phyloP scores from a whole-genome alignment of 2,329 filamentous ascomycete species.

The Meredithiella fracta region DNA sequence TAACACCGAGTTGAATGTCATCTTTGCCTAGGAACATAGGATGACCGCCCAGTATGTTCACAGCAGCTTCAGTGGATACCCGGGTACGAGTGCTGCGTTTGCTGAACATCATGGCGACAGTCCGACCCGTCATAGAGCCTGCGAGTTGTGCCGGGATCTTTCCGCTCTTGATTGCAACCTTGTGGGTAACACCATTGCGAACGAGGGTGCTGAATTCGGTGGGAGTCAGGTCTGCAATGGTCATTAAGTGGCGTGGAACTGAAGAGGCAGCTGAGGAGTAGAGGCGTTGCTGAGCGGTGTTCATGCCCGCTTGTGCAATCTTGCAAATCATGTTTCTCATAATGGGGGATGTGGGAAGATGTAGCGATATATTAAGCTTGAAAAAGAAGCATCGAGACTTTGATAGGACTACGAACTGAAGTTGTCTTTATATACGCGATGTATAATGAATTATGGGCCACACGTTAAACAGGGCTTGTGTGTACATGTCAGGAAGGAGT shows the following conservation, averaged over 20 bases:
- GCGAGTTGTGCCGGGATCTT: conserved; percentile 42
- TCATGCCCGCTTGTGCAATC: conserved; percentile 21
- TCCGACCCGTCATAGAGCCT: conserved; percentile 52
- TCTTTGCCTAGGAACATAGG: conserved; percentile 94
- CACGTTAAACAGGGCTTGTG: background rate
- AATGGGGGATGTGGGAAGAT: conserved; percentile 7
- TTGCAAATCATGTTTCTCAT: conserved; percentile 24
- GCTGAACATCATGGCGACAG: conserved; percentile 90
- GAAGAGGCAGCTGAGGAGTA: conserved; percentile 24
- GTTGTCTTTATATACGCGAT: background rate
- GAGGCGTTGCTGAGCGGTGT: conserved; percentile 25
- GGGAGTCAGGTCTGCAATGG: conserved; percentile 70
- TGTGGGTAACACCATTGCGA: conserved; percentile 63
- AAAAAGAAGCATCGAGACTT: background rate
- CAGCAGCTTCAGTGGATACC: conserved; percentile 81
- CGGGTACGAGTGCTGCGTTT: conserved; percentile 89
- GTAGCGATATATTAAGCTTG: background rate
- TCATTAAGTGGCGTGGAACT: conserved; percentile 69
- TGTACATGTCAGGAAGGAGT: background rate
- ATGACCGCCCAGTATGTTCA: conserved; percentile 75
- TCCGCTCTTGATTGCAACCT: conserved; percentile 58
- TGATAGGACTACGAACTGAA: background rate
- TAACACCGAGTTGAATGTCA: conserved; percentile 84
- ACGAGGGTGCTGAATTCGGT: conserved; percentile 69
- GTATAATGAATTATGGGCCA: background rate